Evolutionary conservation across 495 filamentous ascomycete species (phyloP).

Genomic region (Penicillium cosmopolitanum): DNA sequence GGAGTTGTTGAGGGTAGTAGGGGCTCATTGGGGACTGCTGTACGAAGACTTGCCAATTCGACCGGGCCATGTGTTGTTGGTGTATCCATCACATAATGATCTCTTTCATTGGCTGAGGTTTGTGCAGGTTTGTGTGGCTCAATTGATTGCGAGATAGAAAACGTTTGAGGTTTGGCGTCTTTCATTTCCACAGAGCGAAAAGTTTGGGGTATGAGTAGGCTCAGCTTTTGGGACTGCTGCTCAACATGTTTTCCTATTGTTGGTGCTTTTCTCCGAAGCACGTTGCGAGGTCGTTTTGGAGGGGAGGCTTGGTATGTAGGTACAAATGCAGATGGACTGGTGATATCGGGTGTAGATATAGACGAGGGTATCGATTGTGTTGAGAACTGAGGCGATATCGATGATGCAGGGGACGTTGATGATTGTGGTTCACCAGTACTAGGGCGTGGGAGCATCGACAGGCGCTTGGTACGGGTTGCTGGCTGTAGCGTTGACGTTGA

Average conservation of each 20-base stretch:
- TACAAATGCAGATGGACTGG: constrained; percentile 15
- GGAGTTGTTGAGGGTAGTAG: constrained; percentile 66
- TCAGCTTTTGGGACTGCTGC: constrained; percentile 37
- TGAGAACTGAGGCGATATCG: constrained; percentile 19
- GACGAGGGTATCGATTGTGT: constrained; percentile 24
- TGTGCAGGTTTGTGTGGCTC: constrained; percentile 10
- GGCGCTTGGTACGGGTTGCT: constrained; percentile 29
- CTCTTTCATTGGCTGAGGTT: constrained; percentile 16
- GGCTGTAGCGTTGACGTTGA: constrained; percentile 27
- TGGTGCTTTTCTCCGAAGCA: constrained; percentile 47
- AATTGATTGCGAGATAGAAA: constrained; percentile 12
- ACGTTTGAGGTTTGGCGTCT: constrained; percentile 1
- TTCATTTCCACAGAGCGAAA: constrained; percentile 16
- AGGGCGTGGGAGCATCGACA: constrained; percentile 39
- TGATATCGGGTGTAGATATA: constrained; percentile 23
- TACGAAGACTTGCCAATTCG: constrained; percentile 50
- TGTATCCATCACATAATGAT: constrained; percentile 18
- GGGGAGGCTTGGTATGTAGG: constrained; percentile 17
- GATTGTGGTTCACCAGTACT: constrained; percentile 26
- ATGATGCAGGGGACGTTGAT: constrained; percentile 23
- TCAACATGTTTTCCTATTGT: constrained; percentile 44
- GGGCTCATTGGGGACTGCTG: constrained; percentile 56
- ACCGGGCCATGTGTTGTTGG: constrained; percentile 36
- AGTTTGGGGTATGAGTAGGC: constrained; percentile 40
- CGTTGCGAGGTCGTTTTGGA: constrained; percentile 41